Evolutionary conservation across 352 stramenopile genomes (phyloP).

Genomic region (Pythium coloratum): DNA sequence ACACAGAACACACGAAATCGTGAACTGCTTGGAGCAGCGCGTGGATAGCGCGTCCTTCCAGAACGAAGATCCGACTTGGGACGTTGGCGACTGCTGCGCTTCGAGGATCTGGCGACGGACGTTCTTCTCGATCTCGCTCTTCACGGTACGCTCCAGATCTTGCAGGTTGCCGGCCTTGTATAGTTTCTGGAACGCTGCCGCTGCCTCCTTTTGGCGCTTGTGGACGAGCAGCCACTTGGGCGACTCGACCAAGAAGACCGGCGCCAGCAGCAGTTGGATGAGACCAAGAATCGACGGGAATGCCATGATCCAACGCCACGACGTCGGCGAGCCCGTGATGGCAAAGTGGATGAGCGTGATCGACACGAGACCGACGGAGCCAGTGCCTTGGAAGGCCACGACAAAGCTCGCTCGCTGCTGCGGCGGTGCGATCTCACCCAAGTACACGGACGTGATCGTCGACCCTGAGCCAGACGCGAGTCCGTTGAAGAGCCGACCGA

Average conservation of each 20-base stretch:
- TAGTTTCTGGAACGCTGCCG: slow-evolving; percentile 30
- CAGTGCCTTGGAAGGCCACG: slow-evolving; percentile 35
- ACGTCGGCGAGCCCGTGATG: slow-evolving; percentile 29
- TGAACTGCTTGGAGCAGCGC: slow-evolving; percentile 36
- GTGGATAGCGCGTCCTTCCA: slow-evolving; percentile 32
- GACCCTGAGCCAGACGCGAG: slow-evolving; percentile 38
- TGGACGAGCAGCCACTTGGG: slow-evolving; percentile 41
- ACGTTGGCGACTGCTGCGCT: slow-evolving; percentile 18
- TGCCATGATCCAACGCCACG: slow-evolving; percentile 44
- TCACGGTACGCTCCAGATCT: slow-evolving; percentile 33
- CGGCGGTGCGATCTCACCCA: slow-evolving; percentile 38
- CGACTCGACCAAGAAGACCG: slow-evolving; percentile 33
- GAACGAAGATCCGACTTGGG: slow-evolving; percentile 23
- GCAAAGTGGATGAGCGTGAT: slow-evolving; percentile 40
- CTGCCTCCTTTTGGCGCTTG: slow-evolving; percentile 29
- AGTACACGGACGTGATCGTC: slow-evolving; percentile 36
- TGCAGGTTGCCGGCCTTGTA: slow-evolving; percentile 37
- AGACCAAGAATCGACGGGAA: slow-evolving; percentile 34
- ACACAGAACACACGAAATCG: slow-evolving; percentile 38
- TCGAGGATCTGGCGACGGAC: slow-evolving; percentile 26
- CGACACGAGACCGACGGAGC: slow-evolving; percentile 35
- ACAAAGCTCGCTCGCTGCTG: slow-evolving; percentile 38
- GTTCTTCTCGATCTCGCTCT: slow-evolving; percentile 30
- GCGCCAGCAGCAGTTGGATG: slow-evolving; percentile 31
- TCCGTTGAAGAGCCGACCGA: slow-evolving; percentile 42